Conservation (phyloP, 2,329 filamentous ascomycete species). For the Trichoderma arundinaceum region DNA sequence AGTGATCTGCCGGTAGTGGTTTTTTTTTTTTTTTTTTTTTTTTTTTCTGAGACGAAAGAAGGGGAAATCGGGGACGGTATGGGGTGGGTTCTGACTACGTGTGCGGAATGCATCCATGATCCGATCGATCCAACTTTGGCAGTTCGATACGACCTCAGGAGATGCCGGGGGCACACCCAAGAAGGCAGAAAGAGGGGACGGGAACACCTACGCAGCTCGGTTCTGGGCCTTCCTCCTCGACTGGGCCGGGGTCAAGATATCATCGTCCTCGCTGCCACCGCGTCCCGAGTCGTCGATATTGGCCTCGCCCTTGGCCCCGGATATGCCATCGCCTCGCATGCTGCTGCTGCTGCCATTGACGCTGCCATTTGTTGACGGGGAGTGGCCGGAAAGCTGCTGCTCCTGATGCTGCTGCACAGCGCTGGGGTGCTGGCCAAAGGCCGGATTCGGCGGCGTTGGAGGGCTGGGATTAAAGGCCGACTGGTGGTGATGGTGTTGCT, state of each 20-base stretch:
- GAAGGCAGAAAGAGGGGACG: not conserved
- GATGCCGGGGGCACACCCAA: not conserved
- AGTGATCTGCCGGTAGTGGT: not conserved
- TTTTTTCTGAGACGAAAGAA: not conserved
- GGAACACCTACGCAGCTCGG: slow-evolving; percentile 60
- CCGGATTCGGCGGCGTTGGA: slow-evolving; percentile 58
- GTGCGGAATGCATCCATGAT: not conserved
- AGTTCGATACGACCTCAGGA: not conserved
- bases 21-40: not conserved
- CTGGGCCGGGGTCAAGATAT: slow-evolving; percentile 61
- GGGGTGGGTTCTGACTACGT: not conserved
- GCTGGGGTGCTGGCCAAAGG: slow-evolving; percentile 39
- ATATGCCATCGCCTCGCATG: slow-evolving; percentile 21
- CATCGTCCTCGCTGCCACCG: slow-evolving; percentile 60
- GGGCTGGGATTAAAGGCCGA: slow-evolving; percentile 49
- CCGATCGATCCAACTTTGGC: not conserved
- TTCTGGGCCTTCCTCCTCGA: slow-evolving; percentile 66
- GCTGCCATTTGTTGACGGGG: slow-evolving; percentile 34
- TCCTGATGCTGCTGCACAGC: slow-evolving; percentile 25
- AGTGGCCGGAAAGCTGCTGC: slow-evolving; percentile 35
- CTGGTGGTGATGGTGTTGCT: too few relatives aligned
- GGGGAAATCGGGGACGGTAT: not conserved
- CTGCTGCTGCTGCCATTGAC: slow-evolving; percentile 36
- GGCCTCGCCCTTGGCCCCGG: slow-evolving; percentile 46
- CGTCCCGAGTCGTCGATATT: slow-evolving; percentile 45